Conservation (phyloP, 768 basidiomycete species). For the Tulasnella sp. region DNA sequence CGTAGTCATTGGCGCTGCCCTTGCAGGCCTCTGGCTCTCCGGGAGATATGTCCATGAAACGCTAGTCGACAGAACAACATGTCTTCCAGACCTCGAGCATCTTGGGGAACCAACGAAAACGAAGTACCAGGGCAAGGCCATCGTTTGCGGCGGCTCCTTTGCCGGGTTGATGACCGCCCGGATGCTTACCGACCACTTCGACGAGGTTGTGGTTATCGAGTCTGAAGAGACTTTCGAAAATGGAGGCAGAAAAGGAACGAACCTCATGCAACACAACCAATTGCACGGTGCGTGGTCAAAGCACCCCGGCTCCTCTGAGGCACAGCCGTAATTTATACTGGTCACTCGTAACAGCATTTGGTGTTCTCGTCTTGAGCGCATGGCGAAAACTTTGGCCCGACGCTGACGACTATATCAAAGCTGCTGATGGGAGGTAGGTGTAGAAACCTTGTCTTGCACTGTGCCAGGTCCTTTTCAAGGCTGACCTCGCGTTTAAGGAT, state of each 20-base stretch:
- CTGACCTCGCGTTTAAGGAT: not conserved
- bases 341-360: not conserved
- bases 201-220: not conserved
- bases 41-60: not conserved
- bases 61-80: not conserved
- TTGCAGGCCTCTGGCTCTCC: constrained; percentile 2
- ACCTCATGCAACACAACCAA: not conserved
- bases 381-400: not conserved
- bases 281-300: not conserved
- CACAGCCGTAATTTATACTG: too few relatives aligned
- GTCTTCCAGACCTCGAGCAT: constrained; percentile 6
- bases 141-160: not conserved
- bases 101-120: not conserved
- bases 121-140: not conserved
- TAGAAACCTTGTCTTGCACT: not conserved
- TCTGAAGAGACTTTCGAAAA: not conserved
- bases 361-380: not conserved
- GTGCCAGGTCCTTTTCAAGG: too few relatives aligned
- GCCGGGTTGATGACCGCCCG: not conserved
- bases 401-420: constrained; percentile 1
- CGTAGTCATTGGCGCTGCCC: not conserved
- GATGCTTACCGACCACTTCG: constrained; percentile 9
- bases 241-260: not conserved
- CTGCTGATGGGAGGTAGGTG: not conserved
- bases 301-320: too few relatives aligned